Base-by-base conservation (phyloP, 495 filamentous ascomycete species). In the Penicillium coffeae region DNA sequence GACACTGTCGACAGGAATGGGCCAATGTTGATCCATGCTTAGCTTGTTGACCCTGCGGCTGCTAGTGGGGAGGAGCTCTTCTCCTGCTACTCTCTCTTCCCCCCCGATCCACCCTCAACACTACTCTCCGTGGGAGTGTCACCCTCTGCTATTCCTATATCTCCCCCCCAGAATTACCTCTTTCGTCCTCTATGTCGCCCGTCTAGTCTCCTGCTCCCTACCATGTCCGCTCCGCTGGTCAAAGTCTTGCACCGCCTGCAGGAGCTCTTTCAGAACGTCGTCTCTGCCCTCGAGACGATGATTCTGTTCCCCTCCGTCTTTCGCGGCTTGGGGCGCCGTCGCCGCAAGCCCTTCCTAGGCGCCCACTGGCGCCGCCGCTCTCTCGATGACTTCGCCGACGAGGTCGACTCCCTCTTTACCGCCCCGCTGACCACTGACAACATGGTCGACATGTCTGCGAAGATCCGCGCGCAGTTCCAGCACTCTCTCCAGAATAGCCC, bases 391-490 rank as follows among this genome's bases (percentile, higher is more conserved):
- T 72, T 81, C 50, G 61, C 72, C 27, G 60, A 72, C 16, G 78
- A 83, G 53, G 59, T 81, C 25, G 67, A 74, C 33, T 55, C 54
- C n/a, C 58, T 76, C 8, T 76, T 80, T 43, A 70, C 73, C 21
- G 61, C 70, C 1, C 65, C 76, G 50, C 49, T 76, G 25, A 59
- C 65, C 10, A 59, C 61, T 37, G 59, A 47, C 42, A 72, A 68
- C 46, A 71, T 83, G 66, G 51, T 74, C 38, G 60, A 66, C 18
- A 79, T 85, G 69, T 84, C 83, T 1, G 69, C 67, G 48, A 71
- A 71, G 63, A 78, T 87, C 48, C 78, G 78, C 46, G 70, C 64
- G n/a, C 81, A 85, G 52, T 80, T 83, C 58, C 62, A 56, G 38
- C 58, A 72, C 37, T 79, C 76, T 45, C 64, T 86, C 8, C 66